Conservation (phyloP, 805 yeast genomes). For the Ogataea trehalophila region DNA sequence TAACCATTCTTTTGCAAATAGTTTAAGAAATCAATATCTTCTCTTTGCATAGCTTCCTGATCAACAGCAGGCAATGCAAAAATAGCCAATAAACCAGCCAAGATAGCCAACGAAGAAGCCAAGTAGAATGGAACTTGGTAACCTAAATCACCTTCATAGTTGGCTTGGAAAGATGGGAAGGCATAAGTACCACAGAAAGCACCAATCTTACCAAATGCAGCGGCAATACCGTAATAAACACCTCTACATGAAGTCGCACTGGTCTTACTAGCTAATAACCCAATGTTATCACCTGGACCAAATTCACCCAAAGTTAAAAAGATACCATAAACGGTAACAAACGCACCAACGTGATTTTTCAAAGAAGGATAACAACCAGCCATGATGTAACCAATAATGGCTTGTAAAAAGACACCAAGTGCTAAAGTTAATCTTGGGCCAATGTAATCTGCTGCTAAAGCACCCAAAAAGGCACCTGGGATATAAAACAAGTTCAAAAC, state of each 20-base stretch:
- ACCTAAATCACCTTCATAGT: slow-evolving; percentile 58
- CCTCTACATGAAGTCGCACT: slow-evolving; percentile 87
- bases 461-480: slow-evolving; percentile 89
- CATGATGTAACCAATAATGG: slow-evolving; percentile 77
- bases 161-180: slow-evolving; percentile 72
- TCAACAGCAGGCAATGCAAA: slow-evolving; percentile 76
- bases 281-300: slow-evolving; percentile 92
- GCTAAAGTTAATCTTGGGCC: slow-evolving; percentile 86
- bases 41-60: slow-evolving; percentile 75
- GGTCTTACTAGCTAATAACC: slow-evolving; percentile 81
- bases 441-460: slow-evolving; percentile 73
- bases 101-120: slow-evolving; percentile 68
- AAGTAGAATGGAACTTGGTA: slow-evolving; percentile 77
- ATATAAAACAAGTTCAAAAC: slow-evolving; percentile 83
- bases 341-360: slow-evolving; percentile 62
- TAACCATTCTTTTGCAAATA: slow-evolving; percentile 67
- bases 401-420: slow-evolving; percentile 68
- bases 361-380: slow-evolving; percentile 62
- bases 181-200: slow-evolving; percentile 88
- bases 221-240: slow-evolving; percentile 84
- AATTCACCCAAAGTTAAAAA: slow-evolving; percentile 86
- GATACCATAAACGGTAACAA: slow-evolving; percentile 84
- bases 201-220: slow-evolving; percentile 88
- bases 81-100: slow-evolving; percentile 64
- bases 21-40: slow-evolving; percentile 65